Evolutionary conservation across 2,329 filamentous ascomycete species (phyloP), one percentile per base, ranked within the genome.

Genomic region (Xylaria sp.): DNA sequence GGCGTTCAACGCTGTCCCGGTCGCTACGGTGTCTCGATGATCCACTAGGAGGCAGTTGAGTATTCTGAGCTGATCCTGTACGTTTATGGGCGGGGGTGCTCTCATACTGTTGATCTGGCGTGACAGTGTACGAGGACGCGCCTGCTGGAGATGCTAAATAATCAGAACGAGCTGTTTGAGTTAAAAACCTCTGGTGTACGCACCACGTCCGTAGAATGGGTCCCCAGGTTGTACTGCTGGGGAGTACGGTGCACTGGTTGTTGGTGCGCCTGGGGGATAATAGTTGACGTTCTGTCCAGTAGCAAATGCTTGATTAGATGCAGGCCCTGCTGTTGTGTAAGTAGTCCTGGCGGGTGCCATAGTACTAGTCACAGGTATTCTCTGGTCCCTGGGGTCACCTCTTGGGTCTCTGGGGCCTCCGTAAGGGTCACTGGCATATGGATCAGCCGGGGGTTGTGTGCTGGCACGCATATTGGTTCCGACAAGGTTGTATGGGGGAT

Each of bases 121-220:
- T 70, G 67, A 74, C 66, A 63, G 70, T 72, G 74, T 78, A 84
- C 64, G 77, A 74, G 71, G 76, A 73, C 61, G 77, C 71, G 75
- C 80, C 81, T 79, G 82, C 82, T 76, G 80, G 78, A 72, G 81
- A 83, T 72, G 80, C 81, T 84, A 83, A 74, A 81, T 74, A 78
- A 81, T 82, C 76, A 82, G 78, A 81, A 70, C 67, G 60, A 66
- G 66, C 63, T 68, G 61, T 66, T 37, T 4, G 63, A 61, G 65
- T 65, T 64, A 65, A 55, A 65, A 67, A 55, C 69, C 71, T 70
- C 73, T 76, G 70, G 68, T 73, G 78, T 84, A 88, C 83, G 82
- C 82, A 85, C 86, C 84, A 81, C 85, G 85, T 78, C 84, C 84
- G 69, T 83, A 85, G 67, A 82, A 82, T 47, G 84, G 78, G 74